These are phyloP conservation scores for Aspergillus coremiiformis DNA, from an alignment of 495 filamentous ascomycete species.

Conservation along the genomic window DNA sequence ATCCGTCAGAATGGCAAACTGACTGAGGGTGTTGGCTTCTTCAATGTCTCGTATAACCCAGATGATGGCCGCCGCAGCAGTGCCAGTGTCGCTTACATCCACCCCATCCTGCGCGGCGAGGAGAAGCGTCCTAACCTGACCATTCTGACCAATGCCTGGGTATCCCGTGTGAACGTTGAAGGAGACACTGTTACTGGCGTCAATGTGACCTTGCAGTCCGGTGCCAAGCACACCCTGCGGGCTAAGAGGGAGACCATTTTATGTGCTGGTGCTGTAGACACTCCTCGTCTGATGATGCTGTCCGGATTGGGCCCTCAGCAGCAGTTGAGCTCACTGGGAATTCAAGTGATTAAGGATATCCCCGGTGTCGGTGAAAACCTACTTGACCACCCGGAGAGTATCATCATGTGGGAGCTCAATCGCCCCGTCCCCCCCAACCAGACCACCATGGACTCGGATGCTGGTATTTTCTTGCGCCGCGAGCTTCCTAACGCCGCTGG, in stretches of 20 bases:
- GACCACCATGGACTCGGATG: conserved; percentile 81
- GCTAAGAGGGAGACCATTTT: conserved; percentile 68
- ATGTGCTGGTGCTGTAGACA: conserved; percentile 72
- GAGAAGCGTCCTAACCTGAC: conserved; percentile 72
- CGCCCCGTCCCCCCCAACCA: conserved; percentile 64
- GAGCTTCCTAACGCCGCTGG: conserved; percentile 56
- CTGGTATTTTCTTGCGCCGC: conserved; percentile 74
- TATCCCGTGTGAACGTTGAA: conserved; percentile 63
- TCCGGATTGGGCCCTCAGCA: conserved; percentile 67
- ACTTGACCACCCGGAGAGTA: conserved; percentile 68
- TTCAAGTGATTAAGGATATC: conserved; percentile 63
- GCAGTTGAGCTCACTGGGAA: conserved; percentile 56
- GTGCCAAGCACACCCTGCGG: conserved; percentile 49
- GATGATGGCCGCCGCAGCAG: conserved; percentile 71
- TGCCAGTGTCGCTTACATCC: conserved; percentile 79
- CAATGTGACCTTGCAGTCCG: conserved; percentile 57
- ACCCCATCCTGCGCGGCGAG: conserved; percentile 69
- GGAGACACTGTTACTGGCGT: conserved; percentile 58
- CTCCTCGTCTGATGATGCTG: conserved; percentile 63
- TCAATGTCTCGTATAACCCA: conserved; percentile 76
- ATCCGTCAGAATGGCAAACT: conserved; percentile 61
- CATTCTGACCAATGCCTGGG: conserved; percentile 73
- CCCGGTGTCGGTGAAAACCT: conserved; percentile 77
- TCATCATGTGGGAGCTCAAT: conserved; percentile 82
- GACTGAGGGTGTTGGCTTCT: conserved; percentile 70